Evolutionary conservation across 164 flowering plant species (phyloP), one percentile per base, ranked within the genome.

Genomic region (Vitis riparia): DNA sequence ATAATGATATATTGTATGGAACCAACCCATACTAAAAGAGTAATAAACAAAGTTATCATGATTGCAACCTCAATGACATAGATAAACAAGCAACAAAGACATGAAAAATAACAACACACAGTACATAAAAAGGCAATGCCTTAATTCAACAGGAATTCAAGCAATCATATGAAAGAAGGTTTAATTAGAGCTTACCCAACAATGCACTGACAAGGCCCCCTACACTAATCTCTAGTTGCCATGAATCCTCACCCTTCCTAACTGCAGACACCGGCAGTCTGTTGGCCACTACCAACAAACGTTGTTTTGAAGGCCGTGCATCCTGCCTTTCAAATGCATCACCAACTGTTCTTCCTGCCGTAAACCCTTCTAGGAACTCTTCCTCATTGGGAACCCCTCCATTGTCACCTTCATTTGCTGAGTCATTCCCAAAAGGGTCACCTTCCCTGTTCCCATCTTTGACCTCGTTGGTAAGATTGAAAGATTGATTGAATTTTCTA

Each of bases 131-230:
- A 32, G 7, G 44, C 6, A 32, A 37, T 37, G 44, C 44, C 44
- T 37, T 37, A 37, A 37, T 37, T 37, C 44, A 37, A 37, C 7
- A 6, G 44, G 44, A 37, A 6, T 37, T 37, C 44, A 3, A 37
- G 44, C 44, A 37, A 37, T 37, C 44, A 37, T 37, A 2, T 3
- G 44, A 37, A 37, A 3, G 6, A 37, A 37, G 44, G 44, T 37
- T 37, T 37, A 37, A 5, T 37, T 37, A 67, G 1, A 44, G 69
- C 87, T 74, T 77, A 91, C 98, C 98, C 27, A 94, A 76, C 70
- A 94, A 95, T 63, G 98, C 98, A 81, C 80, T 94, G 73, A 94
- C 98, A 2, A 94, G 85, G 58, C 98, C 97, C 6, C 98, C 98
- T 17, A 85, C 97, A 76, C 97, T 94, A 15, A 92, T 84, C 80